Evolutionary conservation across 225 moss, liverwort and hornwort species (phyloP).

Genomic region (Ulota crispa): DNA sequence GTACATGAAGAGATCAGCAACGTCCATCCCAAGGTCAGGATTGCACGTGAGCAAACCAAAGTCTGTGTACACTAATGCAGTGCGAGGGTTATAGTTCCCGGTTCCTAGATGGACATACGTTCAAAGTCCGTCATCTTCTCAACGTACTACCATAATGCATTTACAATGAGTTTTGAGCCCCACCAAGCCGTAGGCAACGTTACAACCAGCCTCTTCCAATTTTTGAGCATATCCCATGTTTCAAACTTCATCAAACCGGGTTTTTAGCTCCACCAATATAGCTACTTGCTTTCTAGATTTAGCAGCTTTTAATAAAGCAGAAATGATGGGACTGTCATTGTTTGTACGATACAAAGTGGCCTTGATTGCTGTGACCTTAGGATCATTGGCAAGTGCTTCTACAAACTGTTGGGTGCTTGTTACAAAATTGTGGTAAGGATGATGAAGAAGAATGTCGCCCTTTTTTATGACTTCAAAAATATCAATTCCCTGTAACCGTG

Average conservation of each 20-base stretch:
- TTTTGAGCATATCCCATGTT: conserved; percentile 66
- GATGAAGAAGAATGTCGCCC: conserved; percentile 59
- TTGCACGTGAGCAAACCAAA: conserved; percentile 62
- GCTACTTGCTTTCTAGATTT: conserved; percentile 67
- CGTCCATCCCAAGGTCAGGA: conserved; percentile 55
- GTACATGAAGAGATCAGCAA: conserved; percentile 61
- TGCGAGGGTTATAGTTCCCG: conserved; percentile 61
- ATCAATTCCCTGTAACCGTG: conserved; percentile 56
- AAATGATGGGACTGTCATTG: conserved; percentile 59
- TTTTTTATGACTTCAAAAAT: conserved; percentile 59
- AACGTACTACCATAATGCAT: conserved; percentile 62
- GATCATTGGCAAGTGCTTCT: conserved; percentile 52
- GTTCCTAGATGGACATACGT: conserved; percentile 59
- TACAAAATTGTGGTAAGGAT: conserved; percentile 61
- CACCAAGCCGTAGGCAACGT: conserved; percentile 59
- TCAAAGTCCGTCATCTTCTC: conserved; percentile 58
- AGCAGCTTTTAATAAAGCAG: conserved; percentile 56
- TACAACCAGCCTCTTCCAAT: conserved; percentile 65
- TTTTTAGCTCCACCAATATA: conserved; percentile 59
- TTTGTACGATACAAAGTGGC: conserved; percentile 62
- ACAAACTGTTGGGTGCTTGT: conserved; percentile 63
- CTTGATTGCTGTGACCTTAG: conserved; percentile 60
- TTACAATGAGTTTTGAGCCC: conserved; percentile 67
- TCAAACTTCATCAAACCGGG: conserved; percentile 64
- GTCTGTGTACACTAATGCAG: conserved; percentile 58